Evolutionary conservation across 257 asterid genomes (phyloP).

Genomic region (Solanum phureja): DNA sequence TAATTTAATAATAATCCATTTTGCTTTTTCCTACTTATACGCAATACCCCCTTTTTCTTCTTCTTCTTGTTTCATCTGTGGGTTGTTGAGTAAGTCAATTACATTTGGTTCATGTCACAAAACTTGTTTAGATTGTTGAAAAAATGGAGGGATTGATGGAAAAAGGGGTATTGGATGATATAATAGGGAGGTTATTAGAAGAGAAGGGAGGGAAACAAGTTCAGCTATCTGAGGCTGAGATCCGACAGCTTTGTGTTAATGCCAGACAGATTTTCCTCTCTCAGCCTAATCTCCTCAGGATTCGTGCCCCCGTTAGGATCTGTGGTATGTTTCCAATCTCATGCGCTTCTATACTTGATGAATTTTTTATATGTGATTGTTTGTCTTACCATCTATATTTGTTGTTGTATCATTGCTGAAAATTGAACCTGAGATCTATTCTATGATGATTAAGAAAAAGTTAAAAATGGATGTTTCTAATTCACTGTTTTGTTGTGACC

Average conservation of each 20-base stretch:
- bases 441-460: neutral
- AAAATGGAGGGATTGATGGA: slow-evolving; percentile 89
- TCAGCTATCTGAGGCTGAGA: slow-evolving; percentile 90
- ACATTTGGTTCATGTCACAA: neutral
- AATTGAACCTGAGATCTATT: neutral
- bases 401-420: neutral
- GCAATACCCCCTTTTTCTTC: neutral
- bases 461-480: neutral
- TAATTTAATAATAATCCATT: neutral
- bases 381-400: too few relatives aligned
- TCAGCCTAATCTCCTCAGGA: slow-evolving; percentile 60
- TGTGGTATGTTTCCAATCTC: slow-evolving; percentile 33
- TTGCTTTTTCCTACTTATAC: neutral
- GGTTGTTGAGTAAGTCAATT: neutral
- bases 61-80: neutral
- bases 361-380: too few relatives aligned
- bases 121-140: slow-evolving; percentile 7
- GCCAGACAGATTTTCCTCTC: slow-evolving; percentile 75
- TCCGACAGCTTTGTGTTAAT: slow-evolving; percentile 86
- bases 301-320: slow-evolving; percentile 74
- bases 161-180: slow-evolving; percentile 65
- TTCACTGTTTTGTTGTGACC: neutral
- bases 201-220: slow-evolving; percentile 93
- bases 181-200: slow-evolving; percentile 60
- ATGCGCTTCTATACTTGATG: too few relatives aligned